Evolutionary conservation across 2,329 filamentous ascomycete genomes (phyloP), one percentile per base, ranked within the genome.

Genomic region (Trichoderma cornu-damae): DNA sequence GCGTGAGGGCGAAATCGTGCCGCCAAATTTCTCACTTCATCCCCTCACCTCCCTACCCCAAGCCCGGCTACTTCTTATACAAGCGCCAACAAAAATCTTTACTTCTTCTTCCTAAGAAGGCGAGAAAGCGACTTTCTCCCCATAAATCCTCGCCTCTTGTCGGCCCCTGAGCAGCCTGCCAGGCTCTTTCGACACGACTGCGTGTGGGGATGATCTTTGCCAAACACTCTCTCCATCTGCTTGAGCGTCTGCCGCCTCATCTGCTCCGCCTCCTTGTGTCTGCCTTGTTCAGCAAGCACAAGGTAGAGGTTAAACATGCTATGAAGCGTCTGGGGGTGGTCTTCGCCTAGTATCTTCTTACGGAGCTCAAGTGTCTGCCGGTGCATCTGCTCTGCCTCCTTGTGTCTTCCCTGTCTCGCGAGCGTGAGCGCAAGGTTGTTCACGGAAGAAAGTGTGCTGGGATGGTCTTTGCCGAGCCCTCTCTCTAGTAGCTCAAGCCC

Each of bases 131-230:
- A n/a, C n/a, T n/a, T n/a, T n/a, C n/a, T n/a, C n/a, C n/a, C n/a
- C n/a, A n/a, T n/a, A n/a, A n/a, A n/a, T n/a, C n/a, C n/a, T n/a
- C n/a, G n/a, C n/a, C n/a, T n/a, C n/a, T n/a, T n/a, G 14, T n/a
- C 38, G 16, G 4, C 49, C 49, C 11, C 73, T 12, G 74, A 74
- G 71, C 69, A 18, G 2, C 68, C 47, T 66, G 67, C 32, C 4
- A 48, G 22, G n/a, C 6, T 20, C 22, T 42, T 3, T 16, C 20
- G 35, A 14, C 28, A 34, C 4, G 6, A 4, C 16, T 35, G 28
- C 3, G 46, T 48, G 5, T 22, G 2, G 12, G 46, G 46, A 22
- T 48, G 46, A 1, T 22, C 46, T 35, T 48, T 34, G 16, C 46
- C 46, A 3, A 49, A 18, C 9, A 49, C 46, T 9, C 30, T 35